Percentiles rank a stretch among this genome's conserved stretches.
Conservation (phyloP, 2,329 filamentous ascomycete species). For the Alternaria brassicae region DNA sequence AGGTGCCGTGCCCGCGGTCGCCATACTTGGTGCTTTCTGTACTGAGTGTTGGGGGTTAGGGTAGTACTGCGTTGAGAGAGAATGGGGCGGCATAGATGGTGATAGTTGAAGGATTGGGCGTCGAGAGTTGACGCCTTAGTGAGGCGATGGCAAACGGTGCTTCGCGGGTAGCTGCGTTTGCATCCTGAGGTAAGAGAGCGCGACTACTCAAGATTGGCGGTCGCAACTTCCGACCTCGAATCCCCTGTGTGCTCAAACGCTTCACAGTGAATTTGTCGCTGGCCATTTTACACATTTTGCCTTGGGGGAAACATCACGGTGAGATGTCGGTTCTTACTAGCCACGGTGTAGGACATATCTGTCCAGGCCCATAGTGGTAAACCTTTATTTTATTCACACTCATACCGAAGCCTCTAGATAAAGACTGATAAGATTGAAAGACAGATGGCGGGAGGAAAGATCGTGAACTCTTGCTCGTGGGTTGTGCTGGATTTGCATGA, state of each 20-base stretch:
- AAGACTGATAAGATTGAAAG: not conserved
- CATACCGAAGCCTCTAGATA: not conserved
- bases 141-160: not conserved
- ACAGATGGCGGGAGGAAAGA: not conserved
- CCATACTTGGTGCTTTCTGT: slow-evolving; percentile 4
- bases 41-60: not conserved
- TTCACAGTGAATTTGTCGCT: not conserved
- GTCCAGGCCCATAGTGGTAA: not conserved
- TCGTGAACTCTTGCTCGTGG: not conserved
- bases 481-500: slow-evolving; percentile 2
- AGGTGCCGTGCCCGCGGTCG: not conserved
- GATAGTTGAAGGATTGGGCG: not conserved
- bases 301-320: not conserved
- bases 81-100: not conserved
- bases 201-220: not conserved
- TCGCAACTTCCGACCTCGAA: not conserved
- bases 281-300: not conserved
- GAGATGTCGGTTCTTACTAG: not conserved
- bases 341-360: not conserved
- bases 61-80: not conserved
- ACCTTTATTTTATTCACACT: not conserved
- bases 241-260: not conserved
- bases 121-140: not conserved
- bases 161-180: not conserved
- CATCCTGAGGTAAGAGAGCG: slow-evolving; percentile 10